Evolutionary conservation across 2,329 filamentous ascomycete species (phyloP).

Genomic region (Penicillium aurantiogriseum): DNA sequence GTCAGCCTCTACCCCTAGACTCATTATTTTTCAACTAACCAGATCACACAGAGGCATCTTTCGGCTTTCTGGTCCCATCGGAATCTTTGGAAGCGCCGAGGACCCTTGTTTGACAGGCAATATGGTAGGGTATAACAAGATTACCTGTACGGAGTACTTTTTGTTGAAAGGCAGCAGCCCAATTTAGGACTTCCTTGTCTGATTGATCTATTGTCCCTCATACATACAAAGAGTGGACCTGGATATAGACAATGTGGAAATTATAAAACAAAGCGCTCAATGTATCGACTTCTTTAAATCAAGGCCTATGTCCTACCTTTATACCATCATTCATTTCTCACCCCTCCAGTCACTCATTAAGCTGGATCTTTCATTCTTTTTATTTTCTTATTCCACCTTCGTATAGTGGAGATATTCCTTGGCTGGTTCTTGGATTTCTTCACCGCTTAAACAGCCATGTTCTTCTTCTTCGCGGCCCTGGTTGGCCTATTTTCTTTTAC

Average conservation of each 20-base stretch:
- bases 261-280: not conserved
- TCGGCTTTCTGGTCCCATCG: not conserved
- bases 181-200: not conserved
- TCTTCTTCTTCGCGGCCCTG: slow-evolving; percentile 16
- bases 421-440: slow-evolving; percentile 2
- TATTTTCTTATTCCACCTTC: not conserved
- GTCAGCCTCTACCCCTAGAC: not conserved
- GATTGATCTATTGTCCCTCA: not conserved
- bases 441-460: slow-evolving; percentile 4
- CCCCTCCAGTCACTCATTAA: not conserved
- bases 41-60: not conserved
- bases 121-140: not conserved
- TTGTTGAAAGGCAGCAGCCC: not conserved
- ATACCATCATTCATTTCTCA: not conserved
- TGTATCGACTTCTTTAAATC: not conserved
- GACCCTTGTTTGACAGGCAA: slow-evolving; percentile 11
- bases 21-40: not conserved
- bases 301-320: not conserved
- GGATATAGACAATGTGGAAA: not conserved
- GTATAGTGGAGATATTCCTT: slow-evolving; percentile 2
- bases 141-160: not conserved
- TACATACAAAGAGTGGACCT: not conserved
- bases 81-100: not conserved
- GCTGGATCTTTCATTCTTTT: slow-evolving; percentile 1
- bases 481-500: slow-evolving; percentile 17